A percentile compares a stretch with the other conserved stretches of the same genome.
These are phyloP conservation scores for Lachnellula occidentalis DNA, from an alignment of 2,329 filamentous ascomycete species.

Conservation along the genomic window DNA sequence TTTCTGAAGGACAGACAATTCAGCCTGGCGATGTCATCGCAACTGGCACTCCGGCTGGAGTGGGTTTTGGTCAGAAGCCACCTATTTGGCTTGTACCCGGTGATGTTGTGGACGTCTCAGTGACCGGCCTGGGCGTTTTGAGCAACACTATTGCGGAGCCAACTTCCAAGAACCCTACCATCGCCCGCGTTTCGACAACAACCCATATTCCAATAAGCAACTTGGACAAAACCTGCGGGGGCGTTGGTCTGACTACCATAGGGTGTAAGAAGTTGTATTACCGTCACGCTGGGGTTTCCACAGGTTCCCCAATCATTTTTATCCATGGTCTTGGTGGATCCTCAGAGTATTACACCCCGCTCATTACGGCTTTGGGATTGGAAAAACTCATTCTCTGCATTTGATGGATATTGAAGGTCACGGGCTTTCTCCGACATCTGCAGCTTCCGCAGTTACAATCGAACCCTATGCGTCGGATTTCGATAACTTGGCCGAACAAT, in stretches of 20 bases:
- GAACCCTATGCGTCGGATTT: conserved; percentile 40
- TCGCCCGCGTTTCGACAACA: conserved; percentile 18
- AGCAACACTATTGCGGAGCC: conserved; percentile 34
- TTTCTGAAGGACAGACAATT: conserved; percentile 46
- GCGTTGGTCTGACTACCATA: conserved; percentile 33
- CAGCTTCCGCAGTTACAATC: conserved; percentile 38
- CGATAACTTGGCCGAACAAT: conserved; percentile 33
- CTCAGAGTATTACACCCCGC: conserved; percentile 39
- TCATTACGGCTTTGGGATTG: conserved; percentile 35
- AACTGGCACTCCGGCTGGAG: conserved; percentile 44
- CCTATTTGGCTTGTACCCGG: conserved; percentile 38
- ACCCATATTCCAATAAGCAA: conserved; percentile 31
- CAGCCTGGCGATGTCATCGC: conserved; percentile 46
- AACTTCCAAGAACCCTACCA: conserved; percentile 25
- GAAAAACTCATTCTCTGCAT: conserved; percentile 33
- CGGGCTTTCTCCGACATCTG: conserved; percentile 46
- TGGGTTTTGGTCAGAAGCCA: conserved; percentile 41
- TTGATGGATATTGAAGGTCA: conserved; percentile 52
- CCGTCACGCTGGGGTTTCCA: conserved; percentile 25
- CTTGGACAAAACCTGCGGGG: conserved; percentile 25
- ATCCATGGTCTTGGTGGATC: conserved; percentile 51
- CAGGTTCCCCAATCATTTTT: conserved; percentile 38
- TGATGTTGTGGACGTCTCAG: conserved; percentile 37
- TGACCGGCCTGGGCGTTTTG: conserved; percentile 38
- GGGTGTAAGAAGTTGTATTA: conserved; percentile 39